Conservation (phyloP, 2,329 filamentous ascomycete genomes). For the Trichophyton mentagrophytes region DNA sequence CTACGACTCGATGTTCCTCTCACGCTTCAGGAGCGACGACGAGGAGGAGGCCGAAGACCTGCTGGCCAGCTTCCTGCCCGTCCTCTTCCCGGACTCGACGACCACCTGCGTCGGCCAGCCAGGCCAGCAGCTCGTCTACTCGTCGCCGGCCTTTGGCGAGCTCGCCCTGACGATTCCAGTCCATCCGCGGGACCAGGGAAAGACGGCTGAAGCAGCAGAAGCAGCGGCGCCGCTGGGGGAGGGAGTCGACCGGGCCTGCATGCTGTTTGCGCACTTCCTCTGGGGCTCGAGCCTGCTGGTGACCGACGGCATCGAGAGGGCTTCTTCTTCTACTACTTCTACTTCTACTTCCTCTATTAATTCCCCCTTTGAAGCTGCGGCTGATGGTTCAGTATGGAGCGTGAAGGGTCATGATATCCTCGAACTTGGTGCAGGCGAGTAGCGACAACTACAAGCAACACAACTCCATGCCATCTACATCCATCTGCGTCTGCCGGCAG, state of each 20-base stretch:
- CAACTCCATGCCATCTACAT: too few relatives aligned
- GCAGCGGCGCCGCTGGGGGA: slow-evolving; percentile 9
- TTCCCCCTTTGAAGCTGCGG: background rate
- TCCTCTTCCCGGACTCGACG: slow-evolving; percentile 45
- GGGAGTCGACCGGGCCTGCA: slow-evolving; percentile 18
- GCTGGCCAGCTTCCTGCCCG: slow-evolving; percentile 41
- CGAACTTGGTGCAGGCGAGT: slow-evolving; percentile 49
- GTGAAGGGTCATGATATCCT: slow-evolving; percentile 41
- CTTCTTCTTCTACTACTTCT: background rate
- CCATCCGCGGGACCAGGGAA: slow-evolving; percentile 29
- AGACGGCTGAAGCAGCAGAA: background rate
- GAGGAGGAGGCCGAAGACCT: slow-evolving; percentile 38
- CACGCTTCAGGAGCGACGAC: background rate
- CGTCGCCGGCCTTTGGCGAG: slow-evolving; percentile 30
- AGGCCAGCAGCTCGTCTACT: slow-evolving; percentile 40
- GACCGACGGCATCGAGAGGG: slow-evolving; percentile 27
- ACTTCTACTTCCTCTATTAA: too few relatives aligned
- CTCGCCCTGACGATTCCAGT: slow-evolving; percentile 30
- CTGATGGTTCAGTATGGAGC: slow-evolving; percentile 22
- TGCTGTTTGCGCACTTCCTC: slow-evolving; percentile 46
- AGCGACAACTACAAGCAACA: background rate
- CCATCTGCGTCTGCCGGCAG: too few relatives aligned
- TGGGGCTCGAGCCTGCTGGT: slow-evolving; percentile 43
- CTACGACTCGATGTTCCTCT: background rate
- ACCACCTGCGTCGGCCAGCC: slow-evolving; percentile 43